Percentiles rank a stretch among this genome's conserved stretches.
Evolutionary conservation across 1,284 basidiomycete species (phyloP).

Genomic region (Anthracocystis walkeri): DNA sequence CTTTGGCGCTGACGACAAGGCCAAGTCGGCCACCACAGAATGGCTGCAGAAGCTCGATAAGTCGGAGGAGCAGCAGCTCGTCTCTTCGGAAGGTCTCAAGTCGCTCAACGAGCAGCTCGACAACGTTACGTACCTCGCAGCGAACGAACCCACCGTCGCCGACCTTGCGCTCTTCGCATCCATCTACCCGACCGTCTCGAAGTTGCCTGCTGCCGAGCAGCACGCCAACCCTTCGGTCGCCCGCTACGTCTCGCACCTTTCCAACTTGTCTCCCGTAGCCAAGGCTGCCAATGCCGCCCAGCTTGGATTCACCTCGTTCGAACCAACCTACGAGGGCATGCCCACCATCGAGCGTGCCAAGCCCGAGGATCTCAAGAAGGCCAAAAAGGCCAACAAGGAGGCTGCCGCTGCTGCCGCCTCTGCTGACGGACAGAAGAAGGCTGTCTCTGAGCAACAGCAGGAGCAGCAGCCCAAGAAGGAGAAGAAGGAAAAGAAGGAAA

Average conservation of each 20-base stretch:
- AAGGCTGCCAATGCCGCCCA: constrained; percentile 46
- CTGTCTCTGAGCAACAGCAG: constrained; percentile 26
- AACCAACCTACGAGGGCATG: constrained; percentile 66
- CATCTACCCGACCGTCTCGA: constrained; percentile 62
- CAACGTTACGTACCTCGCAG: constrained; percentile 57
- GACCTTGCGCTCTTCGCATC: constrained; percentile 67
- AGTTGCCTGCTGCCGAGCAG: constrained; percentile 59
- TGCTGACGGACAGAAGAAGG: constrained; percentile 26
- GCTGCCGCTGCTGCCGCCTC: constrained; percentile 20
- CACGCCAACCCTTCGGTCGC: constrained; percentile 64
- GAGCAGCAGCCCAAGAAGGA: constrained; percentile 46
- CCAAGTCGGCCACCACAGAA: constrained; percentile 31
- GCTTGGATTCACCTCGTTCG: constrained; percentile 55
- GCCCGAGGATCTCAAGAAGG: constrained; percentile 55
- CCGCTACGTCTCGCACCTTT: constrained; percentile 68
- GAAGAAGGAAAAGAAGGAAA: constrained; percentile 62
- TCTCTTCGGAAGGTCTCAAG: constrained; percentile 53
- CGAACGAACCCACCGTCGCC: constrained; percentile 62
- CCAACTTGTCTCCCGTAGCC: constrained; percentile 52
- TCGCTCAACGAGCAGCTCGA: constrained; percentile 59
- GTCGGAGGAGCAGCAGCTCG: constrained; percentile 44
- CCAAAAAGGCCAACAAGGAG: constrained; percentile 62
- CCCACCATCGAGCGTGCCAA: constrained; percentile 59
- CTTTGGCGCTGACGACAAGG: constrained; percentile 47
- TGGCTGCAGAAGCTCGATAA: constrained; percentile 53